These are phyloP conservation scores for Capsicum baccatum DNA, from an alignment of 257 asterid species.

Conservation along the genomic window DNA sequence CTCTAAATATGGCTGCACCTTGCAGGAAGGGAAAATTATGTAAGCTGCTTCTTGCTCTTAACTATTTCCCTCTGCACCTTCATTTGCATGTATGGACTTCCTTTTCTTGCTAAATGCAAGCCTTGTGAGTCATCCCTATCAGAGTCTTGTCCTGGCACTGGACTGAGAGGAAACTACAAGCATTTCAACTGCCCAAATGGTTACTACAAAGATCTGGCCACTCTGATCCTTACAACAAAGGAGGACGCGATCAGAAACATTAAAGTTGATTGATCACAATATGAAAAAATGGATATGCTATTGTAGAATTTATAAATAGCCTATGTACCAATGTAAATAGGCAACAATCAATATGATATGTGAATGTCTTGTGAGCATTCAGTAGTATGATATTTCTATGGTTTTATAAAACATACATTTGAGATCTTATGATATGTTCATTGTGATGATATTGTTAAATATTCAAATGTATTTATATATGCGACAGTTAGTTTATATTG, in stretches of 20 bases:
- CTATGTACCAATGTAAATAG: too few relatives aligned
- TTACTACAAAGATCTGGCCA: constrained; percentile 81
- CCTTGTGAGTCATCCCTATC: constrained; percentile 64
- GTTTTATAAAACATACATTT: too few relatives aligned
- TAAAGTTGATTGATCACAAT: background rate
- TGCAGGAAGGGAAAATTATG: constrained; percentile 86
- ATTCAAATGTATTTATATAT: too few relatives aligned
- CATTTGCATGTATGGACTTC: constrained; percentile 78
- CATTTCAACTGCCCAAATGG: constrained; percentile 90
- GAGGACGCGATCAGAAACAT: constrained; percentile 80
- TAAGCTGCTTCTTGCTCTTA: constrained; percentile 65
- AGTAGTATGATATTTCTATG: too few relatives aligned
- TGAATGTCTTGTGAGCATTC: too few relatives aligned
- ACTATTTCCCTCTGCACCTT: constrained; percentile 84
- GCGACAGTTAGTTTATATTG: too few relatives aligned
- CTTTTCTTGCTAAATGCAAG: constrained; percentile 76
- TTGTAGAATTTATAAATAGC: too few relatives aligned
- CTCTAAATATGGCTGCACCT: background rate
- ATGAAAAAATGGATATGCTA: too few relatives aligned
- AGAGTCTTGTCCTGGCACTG: constrained; percentile 73
- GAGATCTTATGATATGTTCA: too few relatives aligned
- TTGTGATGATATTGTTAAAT: too few relatives aligned
- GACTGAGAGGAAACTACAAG: constrained; percentile 76
- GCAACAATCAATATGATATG: too few relatives aligned
- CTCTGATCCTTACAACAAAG: constrained; percentile 79